A percentile compares a stretch with the other conserved stretches of the same genome.
Conservation (phyloP, 495 filamentous ascomycete genomes). For the Penicillium coprophilum region DNA sequence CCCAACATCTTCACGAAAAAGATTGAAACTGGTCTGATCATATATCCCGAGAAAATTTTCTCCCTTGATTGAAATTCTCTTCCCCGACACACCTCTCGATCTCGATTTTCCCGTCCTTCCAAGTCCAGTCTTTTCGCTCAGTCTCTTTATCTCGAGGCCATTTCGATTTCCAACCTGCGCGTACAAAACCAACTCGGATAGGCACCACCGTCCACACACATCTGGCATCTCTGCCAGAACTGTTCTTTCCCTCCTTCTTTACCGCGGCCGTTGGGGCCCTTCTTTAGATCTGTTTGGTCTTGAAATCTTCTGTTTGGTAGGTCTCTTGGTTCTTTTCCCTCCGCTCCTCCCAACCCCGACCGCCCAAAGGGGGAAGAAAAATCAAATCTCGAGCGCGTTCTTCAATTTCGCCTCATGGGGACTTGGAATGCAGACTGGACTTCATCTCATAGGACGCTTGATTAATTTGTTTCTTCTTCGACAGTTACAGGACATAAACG, state of each 20-base stretch:
- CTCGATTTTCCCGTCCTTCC: conserved; percentile 19
- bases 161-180: conserved; percentile 1
- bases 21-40: not conserved
- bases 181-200: conserved; percentile 14
- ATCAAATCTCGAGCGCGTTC: conserved; percentile 29
- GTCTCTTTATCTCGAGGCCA: conserved; percentile 6
- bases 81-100: not conserved
- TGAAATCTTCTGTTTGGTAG: conserved; percentile 28
- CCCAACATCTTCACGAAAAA: conserved; percentile 6
- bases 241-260: conserved; percentile 1
- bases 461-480: conserved; percentile 17
- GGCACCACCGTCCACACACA: conserved; percentile 9
- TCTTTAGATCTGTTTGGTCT: conserved; percentile 26
- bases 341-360: conserved; percentile 1
- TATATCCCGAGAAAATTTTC: conserved; percentile 9
- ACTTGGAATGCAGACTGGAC: conserved; percentile 19
- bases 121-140: conserved; percentile 8
- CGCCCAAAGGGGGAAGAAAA: conserved; percentile 12
- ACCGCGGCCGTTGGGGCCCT: conserved; percentile 30
- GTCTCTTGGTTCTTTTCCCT: conserved; percentile 3
- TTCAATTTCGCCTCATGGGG: conserved; percentile 19
- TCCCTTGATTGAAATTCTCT: conserved; percentile 18
- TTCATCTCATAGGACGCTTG: conserved; percentile 15
- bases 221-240: conserved; percentile 35
- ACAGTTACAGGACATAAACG: conserved; percentile 36